Percentiles rank a stretch among this genome's conserved stretches.
Evolutionary conservation across 2,329 filamentous ascomycete species (phyloP).

Genomic region (Cytospora schulzeri): DNA sequence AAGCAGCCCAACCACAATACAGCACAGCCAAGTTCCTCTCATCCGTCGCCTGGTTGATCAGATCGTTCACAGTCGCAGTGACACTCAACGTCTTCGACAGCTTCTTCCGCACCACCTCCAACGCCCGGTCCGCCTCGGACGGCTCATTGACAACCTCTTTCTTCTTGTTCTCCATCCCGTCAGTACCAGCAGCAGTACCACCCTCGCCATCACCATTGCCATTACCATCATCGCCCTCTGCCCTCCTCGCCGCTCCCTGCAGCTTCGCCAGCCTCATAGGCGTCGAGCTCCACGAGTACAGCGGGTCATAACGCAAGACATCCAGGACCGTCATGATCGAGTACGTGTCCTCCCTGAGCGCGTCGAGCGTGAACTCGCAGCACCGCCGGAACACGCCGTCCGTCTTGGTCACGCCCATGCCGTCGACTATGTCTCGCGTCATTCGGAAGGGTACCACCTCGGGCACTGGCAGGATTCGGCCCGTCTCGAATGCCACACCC

Average conservation of each 20-base stretch:
- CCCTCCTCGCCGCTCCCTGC: conserved; percentile 59
- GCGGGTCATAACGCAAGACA: conserved; percentile 93
- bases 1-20: conserved; percentile 65
- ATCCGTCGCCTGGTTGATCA: conserved; percentile 95
- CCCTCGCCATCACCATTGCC: conserved; percentile 39
- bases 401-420: conserved; percentile 92
- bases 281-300: conserved; percentile 94
- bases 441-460: conserved; percentile 95
- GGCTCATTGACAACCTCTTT: conserved; percentile 56
- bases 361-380: conserved; percentile 95
- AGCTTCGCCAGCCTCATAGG: conserved; percentile 65
- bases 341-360: conserved; percentile 90
- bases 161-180: conserved; percentile 35
- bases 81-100: conserved; percentile 91
- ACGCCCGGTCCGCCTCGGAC: conserved; percentile 83
- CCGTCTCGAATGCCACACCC: conserved; percentile 95
- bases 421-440: conserved; percentile 92
- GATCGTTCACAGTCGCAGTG: conserved; percentile 90
- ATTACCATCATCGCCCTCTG: conserved; percentile 40
- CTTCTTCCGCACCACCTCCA: conserved; percentile 95
- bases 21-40: conserved; percentile 89
- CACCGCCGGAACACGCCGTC: conserved; percentile 97
- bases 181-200: conserved; percentile 37
- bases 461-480: conserved; percentile 89
- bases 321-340: conserved; percentile 99